phyloP scores from a whole-genome alignment of 2,329 filamentous ascomycete genomes.

The Thielaviopsis musarum region DNA sequence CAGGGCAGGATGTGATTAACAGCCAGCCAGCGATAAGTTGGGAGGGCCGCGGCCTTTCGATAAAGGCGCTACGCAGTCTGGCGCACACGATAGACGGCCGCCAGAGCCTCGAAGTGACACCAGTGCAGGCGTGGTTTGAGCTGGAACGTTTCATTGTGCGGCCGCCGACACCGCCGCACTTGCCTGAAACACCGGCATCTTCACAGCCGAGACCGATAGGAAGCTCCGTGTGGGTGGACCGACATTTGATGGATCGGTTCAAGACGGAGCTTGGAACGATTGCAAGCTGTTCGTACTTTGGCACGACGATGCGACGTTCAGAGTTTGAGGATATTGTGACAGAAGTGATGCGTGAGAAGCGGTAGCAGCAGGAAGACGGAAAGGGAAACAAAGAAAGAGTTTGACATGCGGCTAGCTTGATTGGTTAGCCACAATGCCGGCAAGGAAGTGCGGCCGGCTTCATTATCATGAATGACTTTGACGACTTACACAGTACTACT shows the following conservation, averaged over 20 bases:
- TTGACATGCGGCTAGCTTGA: neutral
- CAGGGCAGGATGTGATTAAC: neutral
- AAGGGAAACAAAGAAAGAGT: neutral
- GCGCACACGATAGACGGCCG: neutral
- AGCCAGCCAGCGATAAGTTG: constrained; percentile 1
- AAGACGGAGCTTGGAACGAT: constrained; percentile 4
- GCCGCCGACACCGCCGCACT: neutral
- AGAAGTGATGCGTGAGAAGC: constrained; percentile 1
- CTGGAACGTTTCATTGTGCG: constrained; percentile 3
- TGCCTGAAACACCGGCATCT: neutral
- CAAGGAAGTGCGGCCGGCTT: no score
- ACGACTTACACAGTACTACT: neutral
- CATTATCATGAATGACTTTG: constrained; percentile 1
- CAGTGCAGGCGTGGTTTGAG: constrained; percentile 11
- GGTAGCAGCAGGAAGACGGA: neutral
- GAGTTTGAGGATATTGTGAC: constrained; percentile 7
- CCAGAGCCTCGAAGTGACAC: constrained; percentile 7
- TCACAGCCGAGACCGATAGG: neutral
- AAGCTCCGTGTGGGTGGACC: neutral
- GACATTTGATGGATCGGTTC: constrained; percentile 2
- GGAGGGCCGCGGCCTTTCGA: constrained; percentile 7
- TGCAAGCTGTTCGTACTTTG: constrained; percentile 5
- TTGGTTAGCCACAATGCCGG: neutral
- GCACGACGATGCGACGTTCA: constrained; percentile 2
- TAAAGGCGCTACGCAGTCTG: constrained; percentile 7